phyloP scores from a whole-genome alignment of 2,329 filamentous ascomycete species.

The Pseudodiploospora longispora region DNA sequence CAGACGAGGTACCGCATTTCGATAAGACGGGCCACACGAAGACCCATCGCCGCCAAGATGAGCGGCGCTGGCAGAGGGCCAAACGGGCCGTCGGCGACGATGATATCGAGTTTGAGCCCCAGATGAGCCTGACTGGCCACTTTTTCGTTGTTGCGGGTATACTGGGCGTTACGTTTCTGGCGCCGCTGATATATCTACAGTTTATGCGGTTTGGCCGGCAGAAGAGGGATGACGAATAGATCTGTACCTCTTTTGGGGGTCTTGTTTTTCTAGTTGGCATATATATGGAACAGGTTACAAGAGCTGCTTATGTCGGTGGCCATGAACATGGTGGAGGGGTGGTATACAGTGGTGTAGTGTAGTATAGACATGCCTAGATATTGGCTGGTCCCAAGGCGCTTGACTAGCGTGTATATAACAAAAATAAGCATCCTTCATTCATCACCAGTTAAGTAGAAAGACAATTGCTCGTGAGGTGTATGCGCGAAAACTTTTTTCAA shows the following conservation, averaged over 20 bases:
- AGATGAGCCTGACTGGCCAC: slow-evolving; percentile 33
- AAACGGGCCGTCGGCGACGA: slow-evolving; percentile 31
- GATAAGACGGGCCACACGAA: slow-evolving; percentile 63
- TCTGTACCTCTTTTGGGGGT: neutral
- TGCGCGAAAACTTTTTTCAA: slow-evolving; percentile 7
- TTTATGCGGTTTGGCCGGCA: slow-evolving; percentile 26
- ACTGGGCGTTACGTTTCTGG: slow-evolving; percentile 36
- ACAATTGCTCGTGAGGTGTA: neutral
- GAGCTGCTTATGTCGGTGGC: neutral
- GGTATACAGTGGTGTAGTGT: too few relatives aligned
- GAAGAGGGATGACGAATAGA: slow-evolving; percentile 15
- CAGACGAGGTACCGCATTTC: slow-evolving; percentile 61
- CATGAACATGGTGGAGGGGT: too few relatives aligned
- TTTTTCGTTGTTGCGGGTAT: slow-evolving; percentile 45
- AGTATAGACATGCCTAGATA: too few relatives aligned
- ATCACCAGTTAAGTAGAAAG: too few relatives aligned
- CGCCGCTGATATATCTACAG: slow-evolving; percentile 34
- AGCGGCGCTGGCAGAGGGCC: slow-evolving; percentile 28
- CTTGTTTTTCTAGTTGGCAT: neutral
- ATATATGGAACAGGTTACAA: neutral
- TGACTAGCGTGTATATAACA: too few relatives aligned
- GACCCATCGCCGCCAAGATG: slow-evolving; percentile 61
- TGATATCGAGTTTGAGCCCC: slow-evolving; percentile 30
- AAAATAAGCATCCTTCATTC: too few relatives aligned
- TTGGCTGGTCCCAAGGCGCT: too few relatives aligned